phyloP scores from a whole-genome alignment of 2,329 filamentous ascomycete species.

The Sclerotinia borealis region DNA sequence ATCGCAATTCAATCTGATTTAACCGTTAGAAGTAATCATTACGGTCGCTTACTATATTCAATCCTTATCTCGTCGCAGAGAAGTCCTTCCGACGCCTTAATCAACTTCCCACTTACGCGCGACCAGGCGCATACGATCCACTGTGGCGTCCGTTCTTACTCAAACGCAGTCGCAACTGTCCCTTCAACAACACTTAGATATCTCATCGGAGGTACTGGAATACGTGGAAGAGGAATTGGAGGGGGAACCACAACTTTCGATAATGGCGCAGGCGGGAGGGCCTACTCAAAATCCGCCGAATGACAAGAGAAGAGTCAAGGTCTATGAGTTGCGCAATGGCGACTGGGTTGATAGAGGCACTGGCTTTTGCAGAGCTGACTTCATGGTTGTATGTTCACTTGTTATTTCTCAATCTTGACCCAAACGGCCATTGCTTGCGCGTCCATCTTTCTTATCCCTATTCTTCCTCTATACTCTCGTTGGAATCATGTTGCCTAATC shows the following conservation, averaged over 20 bases:
- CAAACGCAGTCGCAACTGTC: conserved; percentile 40
- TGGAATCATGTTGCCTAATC: conserved; percentile 27
- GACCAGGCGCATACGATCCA: conserved; percentile 19
- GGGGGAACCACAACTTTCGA: conserved; percentile 55
- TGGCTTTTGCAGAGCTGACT: conserved; percentile 76
- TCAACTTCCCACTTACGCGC: conserved; percentile 14
- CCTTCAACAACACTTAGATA: conserved; percentile 54
- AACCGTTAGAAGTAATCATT: neutral
- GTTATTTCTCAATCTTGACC: conserved; percentile 1
- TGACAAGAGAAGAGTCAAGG: conserved; percentile 81
- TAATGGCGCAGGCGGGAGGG: conserved; percentile 62
- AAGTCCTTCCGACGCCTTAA: neutral
- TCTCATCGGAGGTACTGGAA: conserved; percentile 47
- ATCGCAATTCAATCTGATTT: conserved; percentile 14
- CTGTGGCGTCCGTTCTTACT: conserved; percentile 27
- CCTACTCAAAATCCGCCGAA: conserved; percentile 46
- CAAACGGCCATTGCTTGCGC: neutral
- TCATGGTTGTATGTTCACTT: conserved; percentile 26
- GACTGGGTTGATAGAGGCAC: conserved; percentile 99
- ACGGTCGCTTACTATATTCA: neutral
- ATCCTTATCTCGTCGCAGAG: neutral
- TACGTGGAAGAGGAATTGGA: conserved; percentile 45
- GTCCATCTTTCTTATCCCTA: neutral
- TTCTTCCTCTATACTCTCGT: conserved; percentile 2
- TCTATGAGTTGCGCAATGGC: conserved; percentile 96